phyloP scores from a whole-genome alignment of 345 rosid species.

The Chamaenerion angustifolium region DNA sequence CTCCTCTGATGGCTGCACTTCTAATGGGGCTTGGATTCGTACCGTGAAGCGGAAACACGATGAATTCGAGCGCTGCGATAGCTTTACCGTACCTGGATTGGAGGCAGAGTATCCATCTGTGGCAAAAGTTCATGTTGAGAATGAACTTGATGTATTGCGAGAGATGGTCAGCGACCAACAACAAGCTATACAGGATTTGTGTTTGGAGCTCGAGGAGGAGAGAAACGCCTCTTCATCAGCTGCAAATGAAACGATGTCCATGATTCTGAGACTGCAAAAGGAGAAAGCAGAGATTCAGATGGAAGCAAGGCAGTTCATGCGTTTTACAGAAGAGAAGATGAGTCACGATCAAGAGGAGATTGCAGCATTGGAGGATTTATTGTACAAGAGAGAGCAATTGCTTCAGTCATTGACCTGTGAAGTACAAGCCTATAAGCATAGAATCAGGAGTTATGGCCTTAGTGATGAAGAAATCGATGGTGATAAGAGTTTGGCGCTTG shows the following conservation, averaged over 20 bases:
- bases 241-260: slow-evolving; percentile 95
- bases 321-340: slow-evolving; percentile 78
- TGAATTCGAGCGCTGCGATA: slow-evolving; percentile 38
- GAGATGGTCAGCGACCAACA: slow-evolving; percentile 73
- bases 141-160: slow-evolving; percentile 58
- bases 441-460: slow-evolving; percentile 87
- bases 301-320: slow-evolving; percentile 91
- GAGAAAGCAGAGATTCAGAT: slow-evolving; percentile 92
- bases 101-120: slow-evolving; percentile 29
- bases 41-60: slow-evolving; percentile 63
- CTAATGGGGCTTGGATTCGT: slow-evolving; percentile 37
- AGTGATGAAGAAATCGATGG: slow-evolving; percentile 58
- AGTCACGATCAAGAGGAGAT: slow-evolving; percentile 87
- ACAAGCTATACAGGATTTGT: slow-evolving; percentile 50
- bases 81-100: slow-evolving; percentile 39
- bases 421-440: slow-evolving; percentile 79
- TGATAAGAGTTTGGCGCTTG: slow-evolving; percentile 20
- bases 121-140: slow-evolving; percentile 66
- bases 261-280: slow-evolving; percentile 89
- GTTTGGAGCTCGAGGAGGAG: slow-evolving; percentile 77
- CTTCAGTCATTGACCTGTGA: slow-evolving; percentile 76
- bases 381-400: slow-evolving; percentile 80
- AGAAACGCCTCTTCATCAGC: slow-evolving; percentile 89
- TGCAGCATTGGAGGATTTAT: slow-evolving; percentile 53
- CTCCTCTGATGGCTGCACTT: slow-evolving; percentile 14